These are phyloP conservation scores for Dictyostelium firmibasis DNA, from an alignment of 78 protist genomes.

Conservation along the genomic window DNA sequence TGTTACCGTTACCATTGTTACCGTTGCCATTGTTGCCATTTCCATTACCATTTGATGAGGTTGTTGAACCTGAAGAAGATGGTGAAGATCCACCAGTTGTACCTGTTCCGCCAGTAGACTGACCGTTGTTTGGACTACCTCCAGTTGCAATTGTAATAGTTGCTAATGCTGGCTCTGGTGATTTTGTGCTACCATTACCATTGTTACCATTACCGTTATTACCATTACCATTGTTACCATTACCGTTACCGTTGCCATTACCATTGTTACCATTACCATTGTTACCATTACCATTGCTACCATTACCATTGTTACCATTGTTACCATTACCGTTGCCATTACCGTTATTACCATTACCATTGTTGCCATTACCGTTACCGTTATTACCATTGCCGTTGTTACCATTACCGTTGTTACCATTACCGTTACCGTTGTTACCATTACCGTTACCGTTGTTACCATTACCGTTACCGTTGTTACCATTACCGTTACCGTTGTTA, in stretches of 20 bases:
- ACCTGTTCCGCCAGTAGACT: background rate
- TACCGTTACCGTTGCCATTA: background rate
- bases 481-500: background rate
- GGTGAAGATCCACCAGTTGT: background rate
- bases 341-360: background rate
- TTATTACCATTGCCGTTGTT: background rate
- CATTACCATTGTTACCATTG: background rate
- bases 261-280: background rate
- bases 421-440: background rate
- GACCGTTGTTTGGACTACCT: background rate
- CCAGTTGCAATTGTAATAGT: background rate
- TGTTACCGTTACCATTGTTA: background rate
- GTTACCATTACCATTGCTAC: background rate
- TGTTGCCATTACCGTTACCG: background rate
- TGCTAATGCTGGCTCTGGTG: background rate
- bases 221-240: background rate
- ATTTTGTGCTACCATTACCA: background rate
- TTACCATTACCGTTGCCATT: background rate
- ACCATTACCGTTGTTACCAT: background rate
- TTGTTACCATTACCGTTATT: background rate
- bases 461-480: background rate
- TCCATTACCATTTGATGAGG: background rate
- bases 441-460: background rate
- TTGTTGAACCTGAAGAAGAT: background rate
- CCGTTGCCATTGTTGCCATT: background rate